Evolutionary conservation across 805 yeast species (phyloP).

Genomic region (Ogataea pini): DNA sequence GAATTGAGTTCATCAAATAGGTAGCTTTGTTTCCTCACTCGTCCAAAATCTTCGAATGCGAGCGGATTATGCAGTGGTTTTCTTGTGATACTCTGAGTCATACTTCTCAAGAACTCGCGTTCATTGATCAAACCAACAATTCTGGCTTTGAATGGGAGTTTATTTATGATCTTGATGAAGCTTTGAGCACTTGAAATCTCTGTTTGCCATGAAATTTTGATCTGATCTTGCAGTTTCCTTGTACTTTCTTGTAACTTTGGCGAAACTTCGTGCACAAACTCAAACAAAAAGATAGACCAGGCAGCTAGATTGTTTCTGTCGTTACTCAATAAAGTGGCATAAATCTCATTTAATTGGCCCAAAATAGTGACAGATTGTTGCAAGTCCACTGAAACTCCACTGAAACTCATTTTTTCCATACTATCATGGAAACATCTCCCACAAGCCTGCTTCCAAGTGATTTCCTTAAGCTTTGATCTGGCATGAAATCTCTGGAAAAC

Average conservation of each 20-base stretch:
- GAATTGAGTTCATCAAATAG: neutral
- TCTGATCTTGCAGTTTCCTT: neutral
- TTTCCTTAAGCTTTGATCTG: neutral
- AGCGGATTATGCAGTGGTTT: neutral
- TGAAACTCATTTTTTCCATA: neutral
- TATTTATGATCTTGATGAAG: neutral
- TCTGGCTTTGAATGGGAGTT: neutral
- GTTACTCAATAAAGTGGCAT: too few relatives aligned
- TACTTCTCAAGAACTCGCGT: neutral
- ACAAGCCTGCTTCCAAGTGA: neutral
- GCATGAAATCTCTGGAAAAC: neutral
- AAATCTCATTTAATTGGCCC: neutral
- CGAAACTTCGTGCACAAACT: neutral
- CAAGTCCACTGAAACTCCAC: conserved; percentile 1
- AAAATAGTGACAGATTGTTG: neutral
- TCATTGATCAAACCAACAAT: neutral
- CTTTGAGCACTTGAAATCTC: neutral
- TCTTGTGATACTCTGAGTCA: neutral
- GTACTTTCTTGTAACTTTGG: neutral
- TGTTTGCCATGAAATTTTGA: neutral
- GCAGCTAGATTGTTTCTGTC: neutral
- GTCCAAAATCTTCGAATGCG: conserved; percentile 15
- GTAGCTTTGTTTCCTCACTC: conserved; percentile 12
- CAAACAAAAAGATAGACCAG: neutral
- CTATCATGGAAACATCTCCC: neutral